phyloP scores from a whole-genome alignment of 208 protist species.

The Porcisia deanei region DNA sequence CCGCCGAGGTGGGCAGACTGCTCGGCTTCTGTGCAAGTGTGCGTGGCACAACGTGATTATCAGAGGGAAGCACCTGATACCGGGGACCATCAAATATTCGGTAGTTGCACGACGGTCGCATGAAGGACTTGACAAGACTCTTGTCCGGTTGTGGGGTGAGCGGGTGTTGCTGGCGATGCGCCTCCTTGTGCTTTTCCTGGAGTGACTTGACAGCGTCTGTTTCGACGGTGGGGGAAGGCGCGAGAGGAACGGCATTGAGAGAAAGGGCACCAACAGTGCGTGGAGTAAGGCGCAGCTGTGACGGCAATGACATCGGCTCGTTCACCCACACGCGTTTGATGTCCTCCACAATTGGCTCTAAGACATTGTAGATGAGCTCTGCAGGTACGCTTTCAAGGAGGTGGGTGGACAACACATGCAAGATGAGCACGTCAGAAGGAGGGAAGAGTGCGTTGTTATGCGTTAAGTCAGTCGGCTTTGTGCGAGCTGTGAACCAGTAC shows the following conservation, averaged over 20 bases:
- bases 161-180: conserved; percentile 22
- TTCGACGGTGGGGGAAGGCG: conserved; percentile 1
- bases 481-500: conserved; percentile 83
- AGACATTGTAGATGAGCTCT: conserved; percentile 58
- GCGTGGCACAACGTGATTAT: conserved; percentile 8
- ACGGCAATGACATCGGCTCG: conserved; percentile 75
- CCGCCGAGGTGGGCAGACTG: neutral
- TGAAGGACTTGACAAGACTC: conserved; percentile 46
- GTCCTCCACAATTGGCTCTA: conserved; percentile 52
- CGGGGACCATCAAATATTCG: conserved; percentile 41
- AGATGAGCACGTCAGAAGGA: conserved; percentile 86
- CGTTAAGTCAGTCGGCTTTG: conserved; percentile 80
- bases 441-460: conserved; percentile 92
- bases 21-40: neutral
- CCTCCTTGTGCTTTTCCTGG: conserved; percentile 10
- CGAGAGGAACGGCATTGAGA: conserved; percentile 31
- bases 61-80: conserved; percentile 20
- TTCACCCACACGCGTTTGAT: conserved; percentile 80
- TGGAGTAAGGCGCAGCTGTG: conserved; percentile 60
- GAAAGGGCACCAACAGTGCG: conserved; percentile 57
- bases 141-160: conserved; percentile 36
- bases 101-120: conserved; percentile 53
- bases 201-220: neutral
- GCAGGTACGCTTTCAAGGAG: conserved; percentile 77
- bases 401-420: conserved; percentile 81